Conservation (phyloP, 176 grass and related monocot species). For the Juncus inflexus region DNA sequence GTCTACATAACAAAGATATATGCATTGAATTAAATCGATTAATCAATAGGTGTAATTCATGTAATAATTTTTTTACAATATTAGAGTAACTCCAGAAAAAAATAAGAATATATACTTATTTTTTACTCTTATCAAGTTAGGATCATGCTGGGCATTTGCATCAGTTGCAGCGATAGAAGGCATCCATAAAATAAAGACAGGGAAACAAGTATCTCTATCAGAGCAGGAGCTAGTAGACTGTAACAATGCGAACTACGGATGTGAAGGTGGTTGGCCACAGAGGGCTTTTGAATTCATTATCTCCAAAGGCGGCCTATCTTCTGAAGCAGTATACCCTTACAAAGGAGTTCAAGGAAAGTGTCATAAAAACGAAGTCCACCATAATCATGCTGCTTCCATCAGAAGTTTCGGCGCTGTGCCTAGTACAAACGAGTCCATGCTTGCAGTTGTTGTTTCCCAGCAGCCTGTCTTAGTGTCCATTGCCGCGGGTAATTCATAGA, state of each 20-base stretch:
- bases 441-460: constrained; percentile 29
- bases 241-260: constrained; percentile 32
- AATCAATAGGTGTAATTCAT: background rate
- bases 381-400: constrained; percentile 13
- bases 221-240: constrained; percentile 69
- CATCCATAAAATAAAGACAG: constrained; percentile 34
- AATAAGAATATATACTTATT: background rate
- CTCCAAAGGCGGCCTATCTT: constrained; percentile 39
- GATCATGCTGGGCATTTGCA: constrained; percentile 53
- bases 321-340: constrained; percentile 37
- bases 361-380: background rate
- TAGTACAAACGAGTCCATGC: background rate
- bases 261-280: constrained; percentile 23
- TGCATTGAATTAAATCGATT: background rate
- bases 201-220: constrained; percentile 26
- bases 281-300: constrained; percentile 32
- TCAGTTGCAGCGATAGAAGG: constrained; percentile 48
- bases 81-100: background rate
- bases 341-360: constrained; percentile 9
- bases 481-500: constrained; percentile 9
- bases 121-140: background rate
- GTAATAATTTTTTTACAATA: too few species aligned
- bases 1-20: background rate
- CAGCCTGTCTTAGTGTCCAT: constrained; percentile 44
- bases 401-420: constrained; percentile 12